phyloP scores from a whole-genome alignment of 2,329 filamentous ascomycete species.

The Elsinoe perseae region DNA sequence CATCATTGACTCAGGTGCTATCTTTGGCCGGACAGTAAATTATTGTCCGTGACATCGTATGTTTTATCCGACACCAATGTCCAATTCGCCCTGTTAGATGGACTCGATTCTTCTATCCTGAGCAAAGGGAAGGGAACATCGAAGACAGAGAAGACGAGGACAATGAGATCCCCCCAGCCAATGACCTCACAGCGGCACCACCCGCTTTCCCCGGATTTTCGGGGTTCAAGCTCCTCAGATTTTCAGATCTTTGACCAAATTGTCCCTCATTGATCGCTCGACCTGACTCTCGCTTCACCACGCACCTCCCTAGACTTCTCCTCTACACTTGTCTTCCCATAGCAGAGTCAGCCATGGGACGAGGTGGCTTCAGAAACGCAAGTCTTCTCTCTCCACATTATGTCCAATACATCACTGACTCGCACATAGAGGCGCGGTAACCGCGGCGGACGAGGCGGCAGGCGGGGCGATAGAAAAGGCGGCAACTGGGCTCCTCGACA shows the following conservation, averaged over 20 bases:
- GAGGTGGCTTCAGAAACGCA: neutral
- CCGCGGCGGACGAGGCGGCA: constrained; percentile 15
- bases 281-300: neutral
- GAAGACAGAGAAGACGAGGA: neutral
- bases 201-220: neutral
- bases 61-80: neutral
- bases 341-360: neutral
- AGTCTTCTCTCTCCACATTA: neutral
- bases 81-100: too few species aligned
- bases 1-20: neutral
- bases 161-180: neutral
- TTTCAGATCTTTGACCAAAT: neutral
- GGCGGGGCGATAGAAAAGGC: constrained; percentile 24
- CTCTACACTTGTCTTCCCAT: neutral
- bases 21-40: too few species aligned
- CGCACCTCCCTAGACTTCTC: neutral
- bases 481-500: constrained; percentile 41
- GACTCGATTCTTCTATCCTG: neutral
- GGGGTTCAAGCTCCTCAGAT: neutral
- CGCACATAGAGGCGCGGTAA: constrained; percentile 3
- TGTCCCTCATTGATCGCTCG: neutral
- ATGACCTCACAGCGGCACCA: neutral
- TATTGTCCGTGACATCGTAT: neutral
- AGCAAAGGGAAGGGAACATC: neutral
- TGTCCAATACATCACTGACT: neutral